Percentiles rank a stretch among this genome's conserved stretches.
phyloP scores from a whole-genome alignment of 345 rosid genomes.

The Populus ilicifolia region DNA sequence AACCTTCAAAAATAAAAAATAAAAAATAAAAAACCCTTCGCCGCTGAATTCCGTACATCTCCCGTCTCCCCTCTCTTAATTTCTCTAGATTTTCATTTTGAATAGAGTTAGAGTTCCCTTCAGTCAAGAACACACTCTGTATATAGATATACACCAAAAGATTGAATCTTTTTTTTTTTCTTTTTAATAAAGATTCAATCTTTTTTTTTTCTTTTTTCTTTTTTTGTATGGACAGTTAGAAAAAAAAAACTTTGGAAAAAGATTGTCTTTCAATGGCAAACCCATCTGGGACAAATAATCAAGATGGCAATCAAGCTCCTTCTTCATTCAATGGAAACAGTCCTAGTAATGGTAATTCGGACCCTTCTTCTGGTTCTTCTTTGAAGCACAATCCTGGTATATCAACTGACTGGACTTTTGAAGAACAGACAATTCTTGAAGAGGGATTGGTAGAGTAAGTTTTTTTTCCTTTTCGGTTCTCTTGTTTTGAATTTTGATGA shows the following conservation, averaged over 20 bases:
- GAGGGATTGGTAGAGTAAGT: slow-evolving; percentile 46
- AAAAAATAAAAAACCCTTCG: not conserved
- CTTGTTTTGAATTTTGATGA: not conserved
- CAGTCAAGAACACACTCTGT: not conserved
- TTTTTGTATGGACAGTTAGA: not conserved
- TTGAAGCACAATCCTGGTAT: slow-evolving; percentile 64
- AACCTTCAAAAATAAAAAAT: not conserved
- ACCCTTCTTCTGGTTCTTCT: slow-evolving; percentile 24
- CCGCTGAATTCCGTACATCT: not conserved
- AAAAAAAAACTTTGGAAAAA: not conserved
- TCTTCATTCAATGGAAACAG: slow-evolving; percentile 37
- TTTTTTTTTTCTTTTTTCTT: not conserved
- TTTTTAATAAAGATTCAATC: not conserved
- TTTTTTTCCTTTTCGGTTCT: not conserved
- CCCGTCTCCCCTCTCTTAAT: slow-evolving; percentile 7
- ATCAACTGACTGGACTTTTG: slow-evolving; percentile 49
- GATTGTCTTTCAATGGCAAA: slow-evolving; percentile 40
- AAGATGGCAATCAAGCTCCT: slow-evolving; percentile 32
- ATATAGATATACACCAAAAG: not conserved
- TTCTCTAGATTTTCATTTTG: not conserved
- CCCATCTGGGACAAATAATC: slow-evolving; percentile 46
- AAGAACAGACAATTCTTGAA: slow-evolving; percentile 55
- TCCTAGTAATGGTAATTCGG: slow-evolving; percentile 28
- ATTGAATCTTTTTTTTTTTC: not conserved
- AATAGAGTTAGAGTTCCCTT: slow-evolving; percentile 14